A percentile compares a stretch with the other conserved stretches of the same genome.
Conservation (phyloP, 2,329 filamentous ascomycete genomes). For the Cladophialophora yegresii region DNA sequence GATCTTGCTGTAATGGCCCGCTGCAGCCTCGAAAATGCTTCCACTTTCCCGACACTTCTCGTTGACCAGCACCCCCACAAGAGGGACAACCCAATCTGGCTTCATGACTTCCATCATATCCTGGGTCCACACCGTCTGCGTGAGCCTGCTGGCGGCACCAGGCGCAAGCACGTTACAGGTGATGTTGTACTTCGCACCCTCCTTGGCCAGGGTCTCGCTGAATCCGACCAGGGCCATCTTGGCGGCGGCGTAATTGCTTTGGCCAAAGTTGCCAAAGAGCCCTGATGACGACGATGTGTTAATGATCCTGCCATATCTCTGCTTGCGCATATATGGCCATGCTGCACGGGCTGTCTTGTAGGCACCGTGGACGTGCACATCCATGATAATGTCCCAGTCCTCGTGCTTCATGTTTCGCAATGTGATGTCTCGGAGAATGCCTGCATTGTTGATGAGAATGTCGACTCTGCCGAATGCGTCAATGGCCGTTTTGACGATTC, state of each 20-base stretch:
- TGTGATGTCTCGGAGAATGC: constrained; percentile 75
- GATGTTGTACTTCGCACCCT: constrained; percentile 97
- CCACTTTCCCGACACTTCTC: constrained; percentile 83
- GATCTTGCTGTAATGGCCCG: constrained; percentile 86
- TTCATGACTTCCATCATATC: constrained; percentile 81
- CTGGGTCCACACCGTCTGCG: constrained; percentile 88
- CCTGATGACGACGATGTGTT: constrained; percentile 94
- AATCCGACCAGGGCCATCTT: constrained; percentile 95
- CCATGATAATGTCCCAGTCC: constrained; percentile 94
- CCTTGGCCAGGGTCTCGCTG: constrained; percentile 95
- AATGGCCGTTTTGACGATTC: constrained; percentile 56
- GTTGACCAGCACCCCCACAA: constrained; percentile 86
- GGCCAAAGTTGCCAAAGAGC: constrained; percentile 91
- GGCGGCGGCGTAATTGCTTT: constrained; percentile 94
- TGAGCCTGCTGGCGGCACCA: constrained; percentile 93
- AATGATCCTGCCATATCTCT: constrained; percentile 95
- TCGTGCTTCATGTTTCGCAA: constrained; percentile 98
- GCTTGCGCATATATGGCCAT: constrained; percentile 96
- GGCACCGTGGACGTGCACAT: constrained; percentile 86
- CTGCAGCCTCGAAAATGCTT: constrained; percentile 88
- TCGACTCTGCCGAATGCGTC: constrained; percentile 30
- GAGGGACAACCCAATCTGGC: constrained; percentile 91
- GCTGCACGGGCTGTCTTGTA: constrained; percentile 94
- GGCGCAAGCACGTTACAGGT: constrained; percentile 90
- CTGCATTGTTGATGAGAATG: constrained; percentile 39